Conservation (phyloP, 495 filamentous ascomycete genomes). For the Aspergillus egyptiacus region DNA sequence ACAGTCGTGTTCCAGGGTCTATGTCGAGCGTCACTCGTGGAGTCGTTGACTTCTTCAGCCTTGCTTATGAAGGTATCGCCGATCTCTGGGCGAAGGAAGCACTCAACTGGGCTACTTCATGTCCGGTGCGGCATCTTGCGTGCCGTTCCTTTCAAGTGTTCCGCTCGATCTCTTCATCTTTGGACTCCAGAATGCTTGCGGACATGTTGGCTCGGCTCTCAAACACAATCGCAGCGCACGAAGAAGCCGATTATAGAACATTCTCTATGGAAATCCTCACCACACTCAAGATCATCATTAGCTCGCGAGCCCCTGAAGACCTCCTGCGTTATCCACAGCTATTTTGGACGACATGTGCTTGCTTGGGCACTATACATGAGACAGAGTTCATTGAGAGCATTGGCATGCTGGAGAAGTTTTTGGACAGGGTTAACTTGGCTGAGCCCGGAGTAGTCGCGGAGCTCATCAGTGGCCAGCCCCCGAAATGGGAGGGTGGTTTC, state of each 20-base stretch:
- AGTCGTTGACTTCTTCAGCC: slow-evolving; percentile 76
- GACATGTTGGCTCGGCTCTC: slow-evolving; percentile 93
- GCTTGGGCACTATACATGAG: slow-evolving; percentile 91
- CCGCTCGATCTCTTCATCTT: slow-evolving; percentile 79
- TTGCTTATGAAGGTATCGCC: slow-evolving; percentile 79
- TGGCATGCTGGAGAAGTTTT: slow-evolving; percentile 82
- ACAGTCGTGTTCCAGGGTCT: slow-evolving; percentile 72
- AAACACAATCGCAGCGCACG: slow-evolving; percentile 92
- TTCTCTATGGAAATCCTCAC: slow-evolving; percentile 98
- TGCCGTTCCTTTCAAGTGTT: slow-evolving; percentile 98
- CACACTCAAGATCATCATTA: slow-evolving; percentile 83
- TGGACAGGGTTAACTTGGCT: slow-evolving; percentile 76
- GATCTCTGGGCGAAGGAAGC: slow-evolving; percentile 86
- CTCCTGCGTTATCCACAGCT: slow-evolving; percentile 84
- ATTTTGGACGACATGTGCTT: slow-evolving; percentile 97
- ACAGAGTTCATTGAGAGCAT: slow-evolving; percentile 87
- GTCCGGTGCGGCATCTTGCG: slow-evolving; percentile 90
- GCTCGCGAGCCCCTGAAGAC: slow-evolving; percentile 70
- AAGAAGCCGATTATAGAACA: slow-evolving; percentile 83
- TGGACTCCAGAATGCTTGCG: slow-evolving; percentile 88
- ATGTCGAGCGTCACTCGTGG: slow-evolving; percentile 79
- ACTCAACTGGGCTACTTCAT: slow-evolving; percentile 92
- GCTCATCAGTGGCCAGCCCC: slow-evolving; percentile 70
- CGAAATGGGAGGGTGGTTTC: slow-evolving; percentile 84
- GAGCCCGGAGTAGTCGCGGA: slow-evolving; percentile 59